Conservation (phyloP, 129 eudicot species). For the Oenanthe sinensis region DNA sequence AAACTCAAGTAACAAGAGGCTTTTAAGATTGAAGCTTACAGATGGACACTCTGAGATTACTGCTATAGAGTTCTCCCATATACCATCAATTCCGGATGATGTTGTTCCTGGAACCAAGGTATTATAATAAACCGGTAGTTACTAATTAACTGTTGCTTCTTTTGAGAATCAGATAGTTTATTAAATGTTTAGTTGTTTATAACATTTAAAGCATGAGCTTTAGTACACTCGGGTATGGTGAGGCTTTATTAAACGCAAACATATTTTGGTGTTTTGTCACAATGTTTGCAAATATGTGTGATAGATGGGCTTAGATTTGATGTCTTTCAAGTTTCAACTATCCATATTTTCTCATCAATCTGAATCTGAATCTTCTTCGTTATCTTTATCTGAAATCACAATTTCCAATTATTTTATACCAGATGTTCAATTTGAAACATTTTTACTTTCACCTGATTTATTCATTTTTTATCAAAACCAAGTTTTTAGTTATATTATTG, state of each 20-base stretch:
- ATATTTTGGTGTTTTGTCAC: background rate
- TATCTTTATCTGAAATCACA: background rate
- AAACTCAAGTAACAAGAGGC: constrained; percentile 39
- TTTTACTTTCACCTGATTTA: background rate
- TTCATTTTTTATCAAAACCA: background rate
- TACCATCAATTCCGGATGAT: constrained; percentile 64
- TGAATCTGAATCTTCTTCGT: constrained; percentile 2
- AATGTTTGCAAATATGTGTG: background rate
- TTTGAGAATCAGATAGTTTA: background rate
- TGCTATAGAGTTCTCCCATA: constrained; percentile 67
- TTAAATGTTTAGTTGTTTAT: background rate
- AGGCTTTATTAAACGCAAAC: background rate
- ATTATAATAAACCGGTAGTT: background rate
- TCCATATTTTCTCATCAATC: background rate
- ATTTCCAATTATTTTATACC: constrained; percentile 15
- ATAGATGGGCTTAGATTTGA: background rate
- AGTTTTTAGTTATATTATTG: background rate
- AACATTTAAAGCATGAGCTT: background rate
- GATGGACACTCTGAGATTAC: constrained; percentile 70
- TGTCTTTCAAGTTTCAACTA: background rate
- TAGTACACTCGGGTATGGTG: background rate
- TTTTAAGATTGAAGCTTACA: constrained; percentile 64
- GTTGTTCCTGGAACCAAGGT: constrained; percentile 93
- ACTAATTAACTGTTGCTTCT: background rate
- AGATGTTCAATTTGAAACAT: background rate